Evolutionary conservation across 176 grass and related monocot species (phyloP).

Genomic region (Pontederia paniculata): DNA sequence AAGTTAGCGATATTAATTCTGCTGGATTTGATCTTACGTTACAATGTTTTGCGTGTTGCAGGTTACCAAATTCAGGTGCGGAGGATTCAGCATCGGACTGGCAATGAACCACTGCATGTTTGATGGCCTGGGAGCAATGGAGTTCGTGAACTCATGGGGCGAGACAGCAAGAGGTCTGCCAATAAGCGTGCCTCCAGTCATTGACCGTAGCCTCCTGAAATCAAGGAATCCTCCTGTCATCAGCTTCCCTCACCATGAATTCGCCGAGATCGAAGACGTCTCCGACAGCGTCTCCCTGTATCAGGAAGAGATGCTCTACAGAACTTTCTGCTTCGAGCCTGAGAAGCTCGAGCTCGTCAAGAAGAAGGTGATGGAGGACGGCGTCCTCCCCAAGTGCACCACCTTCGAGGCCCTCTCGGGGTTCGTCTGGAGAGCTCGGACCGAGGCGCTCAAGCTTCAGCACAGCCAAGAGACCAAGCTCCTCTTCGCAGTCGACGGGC

Average conservation of each 20-base stretch:
- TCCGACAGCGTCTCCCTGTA: conserved; percentile 46
- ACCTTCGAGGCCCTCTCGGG: conserved; percentile 83
- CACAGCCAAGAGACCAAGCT: conserved; percentile 72
- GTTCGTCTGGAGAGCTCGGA: conserved; percentile 71
- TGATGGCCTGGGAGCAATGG: conserved; percentile 85
- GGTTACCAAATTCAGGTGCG: conserved; percentile 81
- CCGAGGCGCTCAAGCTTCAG: conserved; percentile 32
- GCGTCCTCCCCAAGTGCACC: conserved; percentile 34
- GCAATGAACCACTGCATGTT: conserved; percentile 98
- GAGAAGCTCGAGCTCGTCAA: conserved; percentile 51
- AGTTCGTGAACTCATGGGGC: conserved; percentile 93
- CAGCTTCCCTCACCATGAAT: conserved; percentile 62
- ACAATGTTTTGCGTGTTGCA: conserved; percentile 10
- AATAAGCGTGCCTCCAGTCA: conserved; percentile 50
- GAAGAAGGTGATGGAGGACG: conserved; percentile 31
- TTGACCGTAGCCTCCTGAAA: conserved; percentile 50
- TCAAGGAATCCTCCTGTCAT: conserved; percentile 42
- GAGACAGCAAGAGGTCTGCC: conserved; percentile 66
- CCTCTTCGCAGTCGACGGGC: conserved; percentile 85
- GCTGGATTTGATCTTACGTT: conserved; percentile 1
- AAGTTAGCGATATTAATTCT: neutral
- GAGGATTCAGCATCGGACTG: conserved; percentile 65
- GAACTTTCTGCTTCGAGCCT: conserved; percentile 66
- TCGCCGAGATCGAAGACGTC: conserved; percentile 66
- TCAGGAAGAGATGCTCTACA: conserved; percentile 45